Evolutionary conservation across 306 rosid species (phyloP).

Genomic region (Boehmeria nivea): DNA sequence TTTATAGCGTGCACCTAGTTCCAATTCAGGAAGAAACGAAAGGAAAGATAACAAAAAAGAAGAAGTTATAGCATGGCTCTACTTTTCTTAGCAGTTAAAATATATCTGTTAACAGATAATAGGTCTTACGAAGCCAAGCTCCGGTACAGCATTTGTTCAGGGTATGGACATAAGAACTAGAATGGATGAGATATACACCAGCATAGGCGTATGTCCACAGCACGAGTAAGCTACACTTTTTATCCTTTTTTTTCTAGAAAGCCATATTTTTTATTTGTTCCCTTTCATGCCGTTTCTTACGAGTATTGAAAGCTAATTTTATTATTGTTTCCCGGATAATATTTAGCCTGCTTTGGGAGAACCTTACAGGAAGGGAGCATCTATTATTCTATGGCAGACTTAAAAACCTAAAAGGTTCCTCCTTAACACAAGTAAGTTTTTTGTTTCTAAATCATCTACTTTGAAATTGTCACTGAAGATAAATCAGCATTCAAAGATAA

Average conservation of each 20-base stretch:
- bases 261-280: neutral
- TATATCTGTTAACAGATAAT: constrained; percentile 54
- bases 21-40: too few species aligned
- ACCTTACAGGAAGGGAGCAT: constrained; percentile 85
- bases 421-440: constrained; percentile 56
- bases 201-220: constrained; percentile 96
- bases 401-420: constrained; percentile 71
- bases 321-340: constrained; percentile 6
- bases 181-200: constrained; percentile 75
- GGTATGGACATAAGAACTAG: constrained; percentile 66
- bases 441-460: too few species aligned
- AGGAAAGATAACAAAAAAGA: too few species aligned
- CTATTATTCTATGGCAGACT: constrained; percentile 84
- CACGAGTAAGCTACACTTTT: constrained; percentile 54
- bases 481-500: too few species aligned
- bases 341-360: constrained; percentile 76
- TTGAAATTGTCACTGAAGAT: too few species aligned
- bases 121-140: constrained; percentile 75
- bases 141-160: constrained; percentile 72
- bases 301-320: neutral
- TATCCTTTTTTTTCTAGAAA: neutral
- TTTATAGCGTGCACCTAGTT: too few species aligned
- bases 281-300: neutral
- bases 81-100: too few species aligned
- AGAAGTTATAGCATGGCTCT: too few species aligned